phyloP scores from a whole-genome alignment of 129 eudicot species.

The Glebionis coronaria region DNA sequence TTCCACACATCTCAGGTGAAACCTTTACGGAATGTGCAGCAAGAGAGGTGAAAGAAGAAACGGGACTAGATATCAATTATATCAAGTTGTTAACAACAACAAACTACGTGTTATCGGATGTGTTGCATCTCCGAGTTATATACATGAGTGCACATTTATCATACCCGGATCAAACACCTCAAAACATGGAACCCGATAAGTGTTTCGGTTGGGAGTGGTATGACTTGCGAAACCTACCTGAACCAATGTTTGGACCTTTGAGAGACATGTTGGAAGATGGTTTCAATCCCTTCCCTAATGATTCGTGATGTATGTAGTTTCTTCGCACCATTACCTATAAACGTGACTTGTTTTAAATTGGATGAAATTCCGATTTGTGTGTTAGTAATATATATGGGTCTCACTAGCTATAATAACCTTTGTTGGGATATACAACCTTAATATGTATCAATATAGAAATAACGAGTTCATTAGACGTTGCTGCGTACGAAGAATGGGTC shows the following conservation, averaged over 20 bases:
- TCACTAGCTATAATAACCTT: too few species aligned
- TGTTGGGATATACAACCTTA: too few species aligned
- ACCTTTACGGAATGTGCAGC: slow-evolving; percentile 86
- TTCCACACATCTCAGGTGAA: slow-evolving; percentile 43
- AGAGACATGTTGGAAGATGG: slow-evolving; percentile 42
- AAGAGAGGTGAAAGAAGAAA: slow-evolving; percentile 87
- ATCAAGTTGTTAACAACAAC: slow-evolving; percentile 58
- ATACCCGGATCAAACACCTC: slow-evolving; percentile 48
- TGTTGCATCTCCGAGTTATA: slow-evolving; percentile 41
- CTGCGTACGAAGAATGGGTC: too few species aligned
- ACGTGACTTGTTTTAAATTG: too few species aligned
- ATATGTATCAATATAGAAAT: too few species aligned
- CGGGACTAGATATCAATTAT: slow-evolving; percentile 58
- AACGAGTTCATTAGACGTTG: too few species aligned
- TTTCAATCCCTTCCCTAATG: slow-evolving; percentile 46
- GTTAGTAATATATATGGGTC: too few species aligned
- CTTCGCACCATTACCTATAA: neutral
- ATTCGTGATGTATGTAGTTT: slow-evolving; percentile 9
- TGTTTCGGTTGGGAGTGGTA: slow-evolving; percentile 94
- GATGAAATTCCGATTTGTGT: too few species aligned
- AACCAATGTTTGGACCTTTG: slow-evolving; percentile 53
- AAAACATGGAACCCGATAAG: slow-evolving; percentile 71
- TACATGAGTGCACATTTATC: slow-evolving; percentile 62
- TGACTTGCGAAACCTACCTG: slow-evolving; percentile 59
- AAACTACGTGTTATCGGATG: slow-evolving; percentile 32